phyloP scores from a whole-genome alignment of 345 rosid genomes.

The Mangifera indica region DNA sequence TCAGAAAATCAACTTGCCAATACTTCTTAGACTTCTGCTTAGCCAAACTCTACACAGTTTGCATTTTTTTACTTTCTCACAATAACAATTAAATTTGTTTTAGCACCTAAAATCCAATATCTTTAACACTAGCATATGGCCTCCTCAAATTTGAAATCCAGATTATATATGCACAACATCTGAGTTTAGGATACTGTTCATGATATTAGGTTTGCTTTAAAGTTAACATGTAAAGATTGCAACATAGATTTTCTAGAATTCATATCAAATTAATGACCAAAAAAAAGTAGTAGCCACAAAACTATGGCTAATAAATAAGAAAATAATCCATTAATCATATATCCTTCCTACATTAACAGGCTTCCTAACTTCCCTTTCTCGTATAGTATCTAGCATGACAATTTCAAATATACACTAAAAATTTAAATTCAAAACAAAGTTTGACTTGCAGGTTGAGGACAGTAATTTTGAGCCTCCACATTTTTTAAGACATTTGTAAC shows the following conservation, averaged over 20 bases:
- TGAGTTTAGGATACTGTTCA: not conserved
- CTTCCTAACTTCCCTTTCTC: conserved; percentile 2
- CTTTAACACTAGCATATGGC: not conserved
- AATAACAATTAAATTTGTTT: conserved; percentile 2
- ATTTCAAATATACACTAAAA: conserved; percentile 6
- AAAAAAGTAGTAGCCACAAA: not conserved
- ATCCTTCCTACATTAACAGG: not conserved
- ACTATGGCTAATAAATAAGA: not conserved
- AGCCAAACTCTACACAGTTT: not conserved
- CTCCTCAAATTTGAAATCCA: not conserved
- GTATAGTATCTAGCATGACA: not conserved
- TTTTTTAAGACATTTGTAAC: not conserved
- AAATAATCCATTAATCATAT: not conserved
- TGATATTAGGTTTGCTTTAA: not conserved
- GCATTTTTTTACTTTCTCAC: not conserved
- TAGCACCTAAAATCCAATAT: conserved; percentile 1
- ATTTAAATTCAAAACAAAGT: not conserved
- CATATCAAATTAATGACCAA: not conserved
- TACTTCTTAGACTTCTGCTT: conserved; percentile 4
- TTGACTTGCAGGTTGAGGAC: not conserved
- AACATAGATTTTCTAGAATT: not conserved
- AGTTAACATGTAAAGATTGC: not conserved
- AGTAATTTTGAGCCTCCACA: not conserved
- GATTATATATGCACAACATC: not conserved
- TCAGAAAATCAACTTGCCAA: not conserved